These are phyloP conservation scores for Gillenia trifoliata DNA, from an alignment of 306 rosid species.

Conservation along the genomic window DNA sequence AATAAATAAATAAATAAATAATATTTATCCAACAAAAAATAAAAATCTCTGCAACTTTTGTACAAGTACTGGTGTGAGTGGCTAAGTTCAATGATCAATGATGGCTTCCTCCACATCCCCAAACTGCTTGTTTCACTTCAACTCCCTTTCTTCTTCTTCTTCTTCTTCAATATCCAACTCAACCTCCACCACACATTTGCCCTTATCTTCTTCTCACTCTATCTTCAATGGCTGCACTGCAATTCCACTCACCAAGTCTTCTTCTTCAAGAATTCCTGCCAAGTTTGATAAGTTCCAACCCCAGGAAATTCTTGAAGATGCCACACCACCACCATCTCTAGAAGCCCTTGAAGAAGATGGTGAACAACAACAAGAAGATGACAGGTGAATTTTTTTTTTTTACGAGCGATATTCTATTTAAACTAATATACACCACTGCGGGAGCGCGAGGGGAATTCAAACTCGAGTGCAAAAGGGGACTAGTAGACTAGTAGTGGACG, in stretches of 20 bases:
- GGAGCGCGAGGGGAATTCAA: too few species aligned
- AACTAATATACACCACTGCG: too few species aligned
- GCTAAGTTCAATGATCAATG: slow-evolving; percentile 7
- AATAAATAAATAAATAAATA: background rate
- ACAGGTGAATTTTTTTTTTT: slow-evolving; percentile 42
- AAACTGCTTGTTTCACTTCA: slow-evolving; percentile 32
- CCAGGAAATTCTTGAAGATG: slow-evolving; percentile 25
- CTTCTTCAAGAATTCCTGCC: slow-evolving; percentile 44
- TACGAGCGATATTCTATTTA: background rate
- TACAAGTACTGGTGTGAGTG: background rate
- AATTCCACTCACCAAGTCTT: slow-evolving; percentile 24
- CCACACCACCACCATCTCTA: slow-evolving; percentile 30
- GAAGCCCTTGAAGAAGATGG: slow-evolving; percentile 19
- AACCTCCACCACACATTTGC: slow-evolving; percentile 43
- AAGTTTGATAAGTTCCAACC: slow-evolving; percentile 82
- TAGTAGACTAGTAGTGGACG: too few species aligned
- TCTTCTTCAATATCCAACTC: slow-evolving; percentile 28
- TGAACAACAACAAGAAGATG: slow-evolving; percentile 51
- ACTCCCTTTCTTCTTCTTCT: slow-evolving; percentile 4
- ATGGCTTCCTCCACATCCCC: slow-evolving; percentile 58
- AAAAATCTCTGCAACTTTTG: background rate
- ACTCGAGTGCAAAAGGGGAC: too few species aligned
- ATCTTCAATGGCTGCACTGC: slow-evolving; percentile 25
- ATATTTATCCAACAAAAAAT: background rate
- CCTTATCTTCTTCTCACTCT: slow-evolving; percentile 42